Evolutionary conservation across 495 filamentous ascomycete genomes (phyloP).

Genomic region (Talaromyces stipitatus): DNA sequence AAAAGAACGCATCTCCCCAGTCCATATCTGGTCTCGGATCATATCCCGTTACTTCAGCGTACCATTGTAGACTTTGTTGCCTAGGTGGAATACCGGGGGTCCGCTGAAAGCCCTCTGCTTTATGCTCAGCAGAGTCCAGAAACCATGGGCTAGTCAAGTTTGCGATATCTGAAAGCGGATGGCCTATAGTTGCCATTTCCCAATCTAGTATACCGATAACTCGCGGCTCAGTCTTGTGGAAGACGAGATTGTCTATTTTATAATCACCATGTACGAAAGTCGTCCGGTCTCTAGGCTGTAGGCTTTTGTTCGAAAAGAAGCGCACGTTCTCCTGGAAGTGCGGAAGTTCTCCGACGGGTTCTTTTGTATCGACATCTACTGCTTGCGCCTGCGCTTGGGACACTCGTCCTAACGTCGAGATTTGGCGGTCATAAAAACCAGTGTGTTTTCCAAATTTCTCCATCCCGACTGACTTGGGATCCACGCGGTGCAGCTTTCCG

Average conservation of each 20-base stretch:
- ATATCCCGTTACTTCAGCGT: conserved; percentile 64
- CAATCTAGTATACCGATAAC: conserved; percentile 95
- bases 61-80: conserved; percentile 67
- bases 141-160: conserved; percentile 69
- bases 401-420: conserved; percentile 72
- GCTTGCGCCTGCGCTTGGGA: conserved; percentile 68
- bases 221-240: conserved; percentile 76
- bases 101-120: conserved; percentile 45
- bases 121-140: conserved; percentile 35
- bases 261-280: conserved; percentile 91
- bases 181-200: conserved; percentile 95
- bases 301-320: conserved; percentile 61
- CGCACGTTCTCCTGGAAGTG: conserved; percentile 70
- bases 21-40: conserved; percentile 46
- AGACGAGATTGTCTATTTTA: conserved; percentile 97
- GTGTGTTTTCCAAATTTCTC: conserved; percentile 62
- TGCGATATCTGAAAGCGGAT: conserved; percentile 81
- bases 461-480: conserved; percentile 56
- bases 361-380: conserved; percentile 65
- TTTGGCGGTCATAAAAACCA: conserved; percentile 83
- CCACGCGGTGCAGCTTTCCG: conserved; percentile 76
- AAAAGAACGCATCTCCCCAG: conserved; percentile 64
- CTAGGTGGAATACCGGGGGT: conserved; percentile 69
- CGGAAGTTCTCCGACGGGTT: conserved; percentile 73
- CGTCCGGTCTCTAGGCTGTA: conserved; percentile 69